Evolutionary conservation across 2,329 filamentous ascomycete species (phyloP).

Genomic region (Fusarium domesticum): DNA sequence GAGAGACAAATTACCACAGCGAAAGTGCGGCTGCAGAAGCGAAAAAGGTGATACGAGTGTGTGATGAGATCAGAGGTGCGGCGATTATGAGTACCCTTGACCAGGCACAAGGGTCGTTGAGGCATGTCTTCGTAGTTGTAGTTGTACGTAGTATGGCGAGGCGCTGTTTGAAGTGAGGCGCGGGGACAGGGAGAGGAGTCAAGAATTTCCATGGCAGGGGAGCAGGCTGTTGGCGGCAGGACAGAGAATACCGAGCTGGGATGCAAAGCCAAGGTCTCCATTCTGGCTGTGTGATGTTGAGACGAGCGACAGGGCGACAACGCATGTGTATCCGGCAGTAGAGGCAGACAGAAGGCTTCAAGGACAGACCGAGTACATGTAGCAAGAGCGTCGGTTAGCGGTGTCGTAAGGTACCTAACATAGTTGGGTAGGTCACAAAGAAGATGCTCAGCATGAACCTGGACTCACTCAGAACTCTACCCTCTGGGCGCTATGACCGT

Average conservation of each 20-base stretch:
- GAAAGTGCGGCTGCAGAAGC: slow-evolving; percentile 6
- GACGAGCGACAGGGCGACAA: slow-evolving; percentile 18
- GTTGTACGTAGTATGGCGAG: slow-evolving; percentile 14
- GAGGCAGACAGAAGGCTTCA: slow-evolving; percentile 6
- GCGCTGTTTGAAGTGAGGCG: slow-evolving; percentile 23
- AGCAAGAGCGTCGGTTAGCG: not conserved
- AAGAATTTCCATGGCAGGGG: slow-evolving; percentile 15
- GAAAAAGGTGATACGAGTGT: slow-evolving; percentile 14
- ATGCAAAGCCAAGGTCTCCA: slow-evolving; percentile 16
- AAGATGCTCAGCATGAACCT: too few species aligned
- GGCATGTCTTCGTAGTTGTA: slow-evolving; percentile 20
- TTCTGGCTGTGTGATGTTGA: slow-evolving; percentile 18
- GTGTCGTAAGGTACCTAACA: too few species aligned
- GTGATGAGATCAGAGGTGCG: slow-evolving; percentile 10
- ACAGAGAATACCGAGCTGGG: slow-evolving; percentile 11
- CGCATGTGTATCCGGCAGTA: not conserved
- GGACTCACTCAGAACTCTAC: too few species aligned
- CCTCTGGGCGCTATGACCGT: too few species aligned
- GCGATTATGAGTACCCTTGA: slow-evolving; percentile 11
- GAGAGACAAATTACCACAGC: slow-evolving; percentile 2
- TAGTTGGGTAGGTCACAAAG: too few species aligned
- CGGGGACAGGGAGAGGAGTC: slow-evolving; percentile 8
- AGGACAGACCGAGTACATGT: not conserved
- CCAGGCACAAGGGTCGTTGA: slow-evolving; percentile 17
- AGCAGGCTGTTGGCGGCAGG: slow-evolving; percentile 14